These are phyloP conservation scores for Diaporthe ampelina DNA, from an alignment of 2,329 filamentous ascomycete species.

Conservation along the genomic window DNA sequence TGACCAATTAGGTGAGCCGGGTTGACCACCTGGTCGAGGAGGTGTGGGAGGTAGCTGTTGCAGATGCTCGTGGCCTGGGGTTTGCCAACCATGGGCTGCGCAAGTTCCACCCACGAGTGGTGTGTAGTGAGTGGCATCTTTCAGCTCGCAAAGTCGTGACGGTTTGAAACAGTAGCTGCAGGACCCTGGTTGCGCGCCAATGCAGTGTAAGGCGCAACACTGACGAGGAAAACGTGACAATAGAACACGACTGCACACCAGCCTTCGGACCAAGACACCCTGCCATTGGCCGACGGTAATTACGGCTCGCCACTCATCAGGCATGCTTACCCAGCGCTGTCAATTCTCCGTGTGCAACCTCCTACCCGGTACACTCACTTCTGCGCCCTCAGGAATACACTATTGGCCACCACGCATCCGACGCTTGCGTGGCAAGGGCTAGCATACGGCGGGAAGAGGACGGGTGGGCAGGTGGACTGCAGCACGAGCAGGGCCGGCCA, in stretches of 20 bases:
- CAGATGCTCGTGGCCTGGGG: slow-evolving; percentile 25
- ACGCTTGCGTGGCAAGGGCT: slow-evolving; percentile 4
- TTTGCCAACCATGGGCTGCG: neutral
- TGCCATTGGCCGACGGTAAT: slow-evolving; percentile 38
- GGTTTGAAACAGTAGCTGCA: slow-evolving; percentile 30
- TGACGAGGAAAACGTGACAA: neutral
- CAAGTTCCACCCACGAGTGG: neutral
- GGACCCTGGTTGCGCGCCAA: slow-evolving; percentile 20
- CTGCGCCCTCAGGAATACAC: neutral
- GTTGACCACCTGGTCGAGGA: neutral
- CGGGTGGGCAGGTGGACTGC: neutral
- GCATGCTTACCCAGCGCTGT: slow-evolving; percentile 14
- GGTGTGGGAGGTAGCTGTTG: slow-evolving; percentile 5
- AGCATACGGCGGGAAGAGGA: neutral
- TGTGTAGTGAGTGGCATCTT: neutral
- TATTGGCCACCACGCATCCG: slow-evolving; percentile 12
- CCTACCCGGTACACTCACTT: neutral
- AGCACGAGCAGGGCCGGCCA: neutral
- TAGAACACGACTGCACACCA: slow-evolving; percentile 18
- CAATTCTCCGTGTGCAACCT: slow-evolving; percentile 31
- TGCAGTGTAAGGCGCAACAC: slow-evolving; percentile 2
- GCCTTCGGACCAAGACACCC: slow-evolving; percentile 33
- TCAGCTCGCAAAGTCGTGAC: slow-evolving; percentile 30
- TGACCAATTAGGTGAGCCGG: neutral
- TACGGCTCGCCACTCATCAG: slow-evolving; percentile 39